Evolutionary conservation across 768 basidiomycete species (phyloP), one percentile per base, ranked within the genome.

Genomic region (Suillus subalutaceus): DNA sequence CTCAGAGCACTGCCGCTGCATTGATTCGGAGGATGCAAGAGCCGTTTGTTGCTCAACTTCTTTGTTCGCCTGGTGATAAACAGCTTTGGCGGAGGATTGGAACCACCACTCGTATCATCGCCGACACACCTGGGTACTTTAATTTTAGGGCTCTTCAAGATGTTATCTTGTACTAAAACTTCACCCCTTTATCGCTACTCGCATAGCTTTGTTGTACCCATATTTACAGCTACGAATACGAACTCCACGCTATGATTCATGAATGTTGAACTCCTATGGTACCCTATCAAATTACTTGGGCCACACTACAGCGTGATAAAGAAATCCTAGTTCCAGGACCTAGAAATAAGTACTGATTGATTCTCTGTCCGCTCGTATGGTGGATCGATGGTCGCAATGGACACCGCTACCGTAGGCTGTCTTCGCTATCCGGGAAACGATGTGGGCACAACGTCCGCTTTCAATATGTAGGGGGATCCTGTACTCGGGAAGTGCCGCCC

Each of bases 31-130:
- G 10, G 50, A 40, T 63, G 63, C 63, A 58, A 37, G 63, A 63
- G 18, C 63, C 63, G 12, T 63, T 63, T 35, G 23, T 59, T 58
- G 63, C 63, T 43, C 56, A 63, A 20, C 52, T 63, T 30, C 56
- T 63, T 30, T 59, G 26, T 41, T 26, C 58, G 38, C 23, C 16
- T 10, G 40, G 40, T 30, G 58, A 26, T 6, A 59, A 41, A 23
- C 58, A 59, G 26, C 58, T 40, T 40, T 59, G 58, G 58, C 38
- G 40, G 18, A 41, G 58, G 9, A 16, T 59, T 41, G 58, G 58
- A 41, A 59, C 58, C 13, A 59, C 58, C 26, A 30, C 40, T 6
- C 58, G 58, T 9, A 23, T 59, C 58, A 26, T 59, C 26, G 58
- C 58, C 26, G 26, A 59, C 23, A 40, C 58, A 30, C 30, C 58